Evolutionary conservation across 2,329 filamentous ascomycete genomes (phyloP).

Genomic region (Botrytis deweyae): DNA sequence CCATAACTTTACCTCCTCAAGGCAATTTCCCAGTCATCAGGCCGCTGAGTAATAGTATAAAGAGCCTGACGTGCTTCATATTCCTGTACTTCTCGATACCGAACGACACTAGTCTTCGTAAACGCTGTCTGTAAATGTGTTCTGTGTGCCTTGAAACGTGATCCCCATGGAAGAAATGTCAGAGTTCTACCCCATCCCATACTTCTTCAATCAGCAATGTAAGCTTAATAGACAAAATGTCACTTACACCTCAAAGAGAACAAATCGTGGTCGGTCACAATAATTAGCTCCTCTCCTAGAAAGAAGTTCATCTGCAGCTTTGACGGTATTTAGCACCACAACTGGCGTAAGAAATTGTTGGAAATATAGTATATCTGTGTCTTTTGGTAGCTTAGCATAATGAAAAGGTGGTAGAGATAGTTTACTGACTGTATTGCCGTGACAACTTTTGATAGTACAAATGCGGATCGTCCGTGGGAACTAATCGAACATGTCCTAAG

Average conservation of each 20-base stretch:
- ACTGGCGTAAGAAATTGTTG: constrained; percentile 38
- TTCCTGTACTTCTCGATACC: constrained; percentile 39
- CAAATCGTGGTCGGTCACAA: constrained; percentile 47
- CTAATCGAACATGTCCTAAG: constrained; percentile 32
- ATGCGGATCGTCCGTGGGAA: constrained; percentile 30
- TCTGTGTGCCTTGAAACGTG: constrained; percentile 47
- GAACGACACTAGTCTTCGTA: constrained; percentile 41
- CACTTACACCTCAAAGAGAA: constrained; percentile 33
- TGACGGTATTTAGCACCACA: constrained; percentile 47
- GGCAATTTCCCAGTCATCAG: constrained; percentile 16
- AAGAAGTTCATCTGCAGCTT: constrained; percentile 46
- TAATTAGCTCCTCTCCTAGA: constrained; percentile 49
- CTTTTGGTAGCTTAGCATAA: constrained; percentile 6
- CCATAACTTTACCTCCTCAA: background rate
- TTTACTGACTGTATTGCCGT: constrained; percentile 30
- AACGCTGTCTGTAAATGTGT: constrained; percentile 47
- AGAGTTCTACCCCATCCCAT: constrained; percentile 48
- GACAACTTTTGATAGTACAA: constrained; percentile 31
- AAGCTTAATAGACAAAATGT: background rate
- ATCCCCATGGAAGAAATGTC: constrained; percentile 47
- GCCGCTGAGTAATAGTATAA: background rate
- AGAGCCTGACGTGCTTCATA: constrained; percentile 36
- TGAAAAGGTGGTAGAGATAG: background rate
- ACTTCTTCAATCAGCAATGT: background rate
- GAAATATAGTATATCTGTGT: constrained; percentile 31